Base-by-base conservation (phyloP, 2,329 filamentous ascomycete genomes). In the Neocatenulostroma microsporum region DNA sequence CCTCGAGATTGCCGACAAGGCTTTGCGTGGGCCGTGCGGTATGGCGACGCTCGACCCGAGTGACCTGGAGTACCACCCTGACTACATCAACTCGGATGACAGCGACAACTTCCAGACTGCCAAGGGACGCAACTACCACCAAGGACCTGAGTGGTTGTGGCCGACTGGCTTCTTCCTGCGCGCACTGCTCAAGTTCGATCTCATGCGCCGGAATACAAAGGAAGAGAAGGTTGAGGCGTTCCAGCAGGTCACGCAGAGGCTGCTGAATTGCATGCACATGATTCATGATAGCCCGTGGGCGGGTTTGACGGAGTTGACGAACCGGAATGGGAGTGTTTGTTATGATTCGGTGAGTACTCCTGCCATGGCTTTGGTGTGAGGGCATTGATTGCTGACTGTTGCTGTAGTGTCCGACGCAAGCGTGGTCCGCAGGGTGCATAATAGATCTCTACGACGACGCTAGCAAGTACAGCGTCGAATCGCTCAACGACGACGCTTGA, bases 101-200 rank as follows among this genome's bases (percentile, higher is more conserved):
- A 89, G 82, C 41, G 78, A 76, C 10, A 84, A 96, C 61, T 96
- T 95, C 55, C 76, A 84, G 9, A 96, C 89, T 0, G 79, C 83
- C 50, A 96, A 96, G 63, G 91, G 91, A 33, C 75, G 91, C 39
- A 98, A 96, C 63, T 98, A 98, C 64, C 91, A 98, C 62, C 89
- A 96, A 61, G 91, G 91, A 4, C 93, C 91, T 0, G 91, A 98
- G 61, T 98, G 91, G 91, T 67, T 95, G 17, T 98, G 91, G 91
- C 93, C 89, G 0, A 89, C 86, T 1, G 91, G 91, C 4, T 98
- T 87, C 69, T 98, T 94, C 71, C 70, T 95, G 15, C 80, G 93
- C 32, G 91, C 91, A 1, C 68, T 98, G 47, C 73, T 98, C 45
- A 84, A 87, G 60, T 96, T 96, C 54, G 87, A 95, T 58, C 67